phyloP scores from a whole-genome alignment of 73 alveolate genomes.

The Paramecium sonneborni region DNA sequence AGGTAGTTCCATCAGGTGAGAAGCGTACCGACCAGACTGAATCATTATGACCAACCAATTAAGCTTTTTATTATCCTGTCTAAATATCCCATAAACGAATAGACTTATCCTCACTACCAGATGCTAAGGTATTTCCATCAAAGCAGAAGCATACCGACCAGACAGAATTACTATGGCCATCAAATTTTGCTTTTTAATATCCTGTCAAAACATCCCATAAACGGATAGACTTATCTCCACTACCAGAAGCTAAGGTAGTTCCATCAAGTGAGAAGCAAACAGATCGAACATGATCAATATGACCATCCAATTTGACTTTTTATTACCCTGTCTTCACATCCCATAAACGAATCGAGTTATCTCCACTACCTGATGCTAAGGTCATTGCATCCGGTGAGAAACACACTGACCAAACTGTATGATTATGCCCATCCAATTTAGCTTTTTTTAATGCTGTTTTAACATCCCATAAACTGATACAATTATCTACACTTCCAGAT shows the following conservation, averaged over 20 bases:
- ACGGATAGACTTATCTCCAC: slow-evolving; percentile 96
- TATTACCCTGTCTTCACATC: background rate
- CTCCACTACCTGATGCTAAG: background rate
- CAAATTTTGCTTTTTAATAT: slow-evolving; percentile 84
- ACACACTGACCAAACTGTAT: background rate
- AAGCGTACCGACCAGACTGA: too few relatives aligned
- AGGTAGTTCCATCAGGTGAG: background rate
- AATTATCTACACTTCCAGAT: background rate
- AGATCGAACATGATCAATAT: background rate
- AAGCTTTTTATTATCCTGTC: background rate
- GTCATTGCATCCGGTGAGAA: background rate
- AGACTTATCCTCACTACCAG: background rate
- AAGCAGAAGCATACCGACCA: too few relatives aligned
- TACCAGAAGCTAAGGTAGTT: slow-evolving; percentile 91
- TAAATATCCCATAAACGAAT: background rate
- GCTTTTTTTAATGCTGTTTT: background rate
- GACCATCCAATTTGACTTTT: background rate
- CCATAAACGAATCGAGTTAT: background rate
- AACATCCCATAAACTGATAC: background rate
- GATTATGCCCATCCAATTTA: background rate
- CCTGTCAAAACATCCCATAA: slow-evolving; percentile 98
- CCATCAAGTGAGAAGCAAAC: slow-evolving; percentile 58
- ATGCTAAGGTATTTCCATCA: background rate
- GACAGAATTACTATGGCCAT: slow-evolving; percentile 91
- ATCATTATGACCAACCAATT: too few relatives aligned